Evolutionary conservation across 2,329 filamentous ascomycete genomes (phyloP).

Genomic region (Aspergillus latus): DNA sequence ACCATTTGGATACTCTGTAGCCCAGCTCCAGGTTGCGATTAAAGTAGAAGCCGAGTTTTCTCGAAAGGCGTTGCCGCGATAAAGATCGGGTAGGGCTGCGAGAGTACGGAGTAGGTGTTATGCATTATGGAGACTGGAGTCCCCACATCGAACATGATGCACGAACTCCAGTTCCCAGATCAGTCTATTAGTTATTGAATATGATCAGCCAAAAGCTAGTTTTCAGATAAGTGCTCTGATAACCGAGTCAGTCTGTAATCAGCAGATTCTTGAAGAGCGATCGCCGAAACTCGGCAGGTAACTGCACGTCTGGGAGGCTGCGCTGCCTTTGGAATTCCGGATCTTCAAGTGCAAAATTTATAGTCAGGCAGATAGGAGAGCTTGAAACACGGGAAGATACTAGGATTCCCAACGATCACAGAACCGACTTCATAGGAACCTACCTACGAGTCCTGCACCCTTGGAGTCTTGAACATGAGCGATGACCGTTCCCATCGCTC

Average conservation of each 20-base stretch:
- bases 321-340: too few species aligned
- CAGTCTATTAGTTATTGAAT: background rate
- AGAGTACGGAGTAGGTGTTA: background rate
- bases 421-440: too few species aligned
- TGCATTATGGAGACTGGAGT: background rate
- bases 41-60: background rate
- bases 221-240: background rate
- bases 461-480: too few species aligned
- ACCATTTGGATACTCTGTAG: background rate
- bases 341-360: too few species aligned
- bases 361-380: too few species aligned
- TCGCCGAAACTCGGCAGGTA: background rate
- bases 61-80: background rate
- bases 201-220: background rate
- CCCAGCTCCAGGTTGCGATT: background rate
- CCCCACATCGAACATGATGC: background rate
- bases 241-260: background rate
- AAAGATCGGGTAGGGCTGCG: slow-evolving; percentile 1
- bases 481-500: too few species aligned
- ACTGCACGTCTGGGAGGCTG: too few species aligned
- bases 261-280: background rate
- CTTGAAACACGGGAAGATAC: too few species aligned
- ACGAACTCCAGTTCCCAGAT: background rate
- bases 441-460: too few species aligned
- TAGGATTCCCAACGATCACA: too few species aligned